Evolutionary conservation across 345 rosid species (phyloP).

Genomic region (Linum tenue): DNA sequence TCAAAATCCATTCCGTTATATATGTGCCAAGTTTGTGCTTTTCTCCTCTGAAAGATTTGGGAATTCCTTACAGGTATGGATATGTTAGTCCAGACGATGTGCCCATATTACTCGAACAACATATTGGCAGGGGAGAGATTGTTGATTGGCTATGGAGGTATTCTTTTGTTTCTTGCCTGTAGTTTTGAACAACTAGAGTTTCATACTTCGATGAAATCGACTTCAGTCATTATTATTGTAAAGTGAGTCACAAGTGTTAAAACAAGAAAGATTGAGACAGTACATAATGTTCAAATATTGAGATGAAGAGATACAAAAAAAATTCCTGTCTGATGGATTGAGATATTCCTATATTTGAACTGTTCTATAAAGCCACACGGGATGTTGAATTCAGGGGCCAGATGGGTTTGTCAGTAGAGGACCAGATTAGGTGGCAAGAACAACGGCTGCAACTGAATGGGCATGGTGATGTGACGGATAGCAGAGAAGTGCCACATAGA

Average conservation of each 20-base stretch:
- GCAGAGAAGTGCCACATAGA: constrained; percentile 15
- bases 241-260: not conserved
- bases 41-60: not conserved
- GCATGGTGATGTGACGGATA: constrained; percentile 16
- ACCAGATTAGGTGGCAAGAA: constrained; percentile 52
- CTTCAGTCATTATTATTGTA: not conserved
- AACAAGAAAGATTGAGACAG: not conserved
- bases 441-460: constrained; percentile 43
- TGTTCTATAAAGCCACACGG: constrained; percentile 1
- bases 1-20: not conserved
- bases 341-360: not conserved
- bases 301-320: no score
- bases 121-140: constrained; percentile 66
- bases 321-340: not conserved
- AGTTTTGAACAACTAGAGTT: not conserved
- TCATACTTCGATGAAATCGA: no score
- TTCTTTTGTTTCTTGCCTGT: constrained; percentile 1
- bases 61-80: constrained; percentile 51
- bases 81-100: constrained; percentile 80
- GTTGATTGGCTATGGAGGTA: constrained; percentile 88
- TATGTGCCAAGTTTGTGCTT: not conserved
- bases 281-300: not conserved
- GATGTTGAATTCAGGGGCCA: constrained; percentile 54
- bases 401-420: constrained; percentile 75
- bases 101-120: constrained; percentile 54